These are phyloP conservation scores for Apophysomyces trapeziformis DNA, from an alignment of 371 early-diverging fungal genomes.

Conservation along the genomic window DNA sequence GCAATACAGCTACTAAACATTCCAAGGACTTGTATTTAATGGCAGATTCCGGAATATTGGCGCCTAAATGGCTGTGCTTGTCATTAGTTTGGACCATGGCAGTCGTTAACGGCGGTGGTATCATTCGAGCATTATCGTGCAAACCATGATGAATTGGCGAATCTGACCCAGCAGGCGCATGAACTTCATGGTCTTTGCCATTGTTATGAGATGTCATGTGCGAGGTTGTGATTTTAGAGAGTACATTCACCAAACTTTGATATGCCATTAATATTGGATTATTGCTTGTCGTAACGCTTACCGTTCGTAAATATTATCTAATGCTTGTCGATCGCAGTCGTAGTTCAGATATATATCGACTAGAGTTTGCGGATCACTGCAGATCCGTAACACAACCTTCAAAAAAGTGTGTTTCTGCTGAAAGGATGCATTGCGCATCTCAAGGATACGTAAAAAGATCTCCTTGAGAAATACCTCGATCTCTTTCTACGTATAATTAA, in stretches of 20 bases:
- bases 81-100: slow-evolving; percentile 51
- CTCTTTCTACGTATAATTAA: slow-evolving; percentile 47
- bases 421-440: slow-evolving; percentile 62
- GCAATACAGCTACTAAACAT: slow-evolving; percentile 58
- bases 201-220: slow-evolving; percentile 31
- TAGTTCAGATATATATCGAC: slow-evolving; percentile 97
- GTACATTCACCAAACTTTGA: slow-evolving; percentile 47
- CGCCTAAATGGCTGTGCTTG: slow-evolving; percentile 44
- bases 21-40: slow-evolving; percentile 58
- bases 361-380: slow-evolving; percentile 83
- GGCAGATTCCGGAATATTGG: slow-evolving; percentile 47
- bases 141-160: slow-evolving; percentile 19
- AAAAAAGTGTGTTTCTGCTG: slow-evolving; percentile 58
- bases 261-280: background rate
- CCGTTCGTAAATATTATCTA: slow-evolving; percentile 62
- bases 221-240: slow-evolving; percentile 58
- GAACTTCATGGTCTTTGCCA: slow-evolving; percentile 42
- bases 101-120: slow-evolving; percentile 57
- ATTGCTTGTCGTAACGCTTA: background rate
- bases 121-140: slow-evolving; percentile 36
- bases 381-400: slow-evolving; percentile 50
- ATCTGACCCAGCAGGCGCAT: slow-evolving; percentile 12
- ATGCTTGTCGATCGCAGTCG: slow-evolving; percentile 78
- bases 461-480: slow-evolving; percentile 78
- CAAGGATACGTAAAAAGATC: slow-evolving; percentile 72